A percentile compares a stretch with the other conserved stretches of the same genome.
Conservation (phyloP, 2,329 filamentous ascomycete genomes). For the Diaporthe amygdali region DNA sequence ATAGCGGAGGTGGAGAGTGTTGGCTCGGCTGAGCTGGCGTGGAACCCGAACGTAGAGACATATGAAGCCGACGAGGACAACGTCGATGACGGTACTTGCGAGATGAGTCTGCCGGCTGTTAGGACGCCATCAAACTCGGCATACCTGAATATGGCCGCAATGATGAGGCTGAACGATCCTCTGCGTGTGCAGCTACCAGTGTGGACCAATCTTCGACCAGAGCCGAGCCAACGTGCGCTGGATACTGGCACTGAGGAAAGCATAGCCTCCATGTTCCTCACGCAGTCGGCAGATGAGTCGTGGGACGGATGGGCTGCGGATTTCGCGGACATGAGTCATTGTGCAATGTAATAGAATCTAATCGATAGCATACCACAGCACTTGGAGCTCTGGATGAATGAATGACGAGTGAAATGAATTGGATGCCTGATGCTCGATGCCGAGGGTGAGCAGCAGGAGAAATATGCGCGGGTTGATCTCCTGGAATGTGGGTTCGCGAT, state of each 20-base stretch:
- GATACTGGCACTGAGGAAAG: slow-evolving; percentile 2
- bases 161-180: slow-evolving; percentile 4
- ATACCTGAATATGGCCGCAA: background rate
- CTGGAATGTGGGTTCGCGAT: background rate
- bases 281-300: slow-evolving; percentile 7
- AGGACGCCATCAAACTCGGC: background rate
- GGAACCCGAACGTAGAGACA: slow-evolving; percentile 11
- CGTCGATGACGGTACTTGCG: background rate
- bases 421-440: background rate
- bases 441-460: background rate
- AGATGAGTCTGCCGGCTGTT: background rate
- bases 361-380: background rate
- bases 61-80: slow-evolving; percentile 19
- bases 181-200: slow-evolving; percentile 2
- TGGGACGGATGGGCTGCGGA: slow-evolving; percentile 20
- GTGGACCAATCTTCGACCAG: slow-evolving; percentile 15
- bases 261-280: slow-evolving; percentile 11
- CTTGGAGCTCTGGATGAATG: background rate
- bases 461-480: background rate
- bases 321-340: slow-evolving; percentile 3
- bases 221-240: background rate
- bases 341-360: background rate
- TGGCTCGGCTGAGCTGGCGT: slow-evolving; percentile 2
- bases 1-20: slow-evolving; percentile 28
- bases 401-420: background rate